Percentiles rank a stretch among this genome's conserved stretches.
Conservation (phyloP, 768 basidiomycete genomes). For the Leccinum incarnatum region DNA sequence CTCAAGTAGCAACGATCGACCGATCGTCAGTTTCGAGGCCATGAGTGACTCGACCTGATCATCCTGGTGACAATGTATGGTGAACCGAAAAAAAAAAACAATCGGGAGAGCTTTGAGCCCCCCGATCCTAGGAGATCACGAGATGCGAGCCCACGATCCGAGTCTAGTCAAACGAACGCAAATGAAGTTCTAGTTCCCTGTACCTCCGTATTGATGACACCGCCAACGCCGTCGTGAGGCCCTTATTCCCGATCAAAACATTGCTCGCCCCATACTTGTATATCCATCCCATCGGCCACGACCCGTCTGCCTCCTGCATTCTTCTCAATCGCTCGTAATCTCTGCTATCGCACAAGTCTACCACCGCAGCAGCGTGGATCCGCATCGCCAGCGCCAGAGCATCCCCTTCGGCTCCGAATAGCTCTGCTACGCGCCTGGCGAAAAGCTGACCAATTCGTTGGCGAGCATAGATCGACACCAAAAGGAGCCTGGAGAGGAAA, state of each 20-base stretch:
- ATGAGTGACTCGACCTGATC: no score
- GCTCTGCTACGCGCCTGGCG: constrained; percentile 13
- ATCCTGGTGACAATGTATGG: neutral
- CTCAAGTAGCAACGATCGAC: neutral
- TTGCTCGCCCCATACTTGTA: constrained; percentile 10
- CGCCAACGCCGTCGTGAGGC: constrained; percentile 22
- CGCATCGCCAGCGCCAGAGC: constrained; percentile 22
- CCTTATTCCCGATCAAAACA: constrained; percentile 16
- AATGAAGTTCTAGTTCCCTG: constrained; percentile 8
- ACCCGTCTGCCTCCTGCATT: constrained; percentile 22
- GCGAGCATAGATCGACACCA: constrained; percentile 17
- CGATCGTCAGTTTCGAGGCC: neutral
- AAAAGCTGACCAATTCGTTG: constrained; percentile 13
- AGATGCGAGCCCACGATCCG: neutral
- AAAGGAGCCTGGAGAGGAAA: constrained; percentile 23
- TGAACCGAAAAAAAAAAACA: no score
- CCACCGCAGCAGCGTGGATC: constrained; percentile 7
- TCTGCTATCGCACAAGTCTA: constrained; percentile 12
- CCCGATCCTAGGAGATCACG: neutral
- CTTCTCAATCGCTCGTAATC: constrained; percentile 16
- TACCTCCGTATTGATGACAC: constrained; percentile 17
- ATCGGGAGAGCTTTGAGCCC: neutral
- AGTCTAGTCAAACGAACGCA: constrained; percentile 16
- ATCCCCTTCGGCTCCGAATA: constrained; percentile 18
- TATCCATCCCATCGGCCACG: constrained; percentile 22